A percentile compares a stretch with the other conserved stretches of the same genome.
Evolutionary conservation across 768 basidiomycete genomes (phyloP).

Genomic region (Rhodotorula toruloides): DNA sequence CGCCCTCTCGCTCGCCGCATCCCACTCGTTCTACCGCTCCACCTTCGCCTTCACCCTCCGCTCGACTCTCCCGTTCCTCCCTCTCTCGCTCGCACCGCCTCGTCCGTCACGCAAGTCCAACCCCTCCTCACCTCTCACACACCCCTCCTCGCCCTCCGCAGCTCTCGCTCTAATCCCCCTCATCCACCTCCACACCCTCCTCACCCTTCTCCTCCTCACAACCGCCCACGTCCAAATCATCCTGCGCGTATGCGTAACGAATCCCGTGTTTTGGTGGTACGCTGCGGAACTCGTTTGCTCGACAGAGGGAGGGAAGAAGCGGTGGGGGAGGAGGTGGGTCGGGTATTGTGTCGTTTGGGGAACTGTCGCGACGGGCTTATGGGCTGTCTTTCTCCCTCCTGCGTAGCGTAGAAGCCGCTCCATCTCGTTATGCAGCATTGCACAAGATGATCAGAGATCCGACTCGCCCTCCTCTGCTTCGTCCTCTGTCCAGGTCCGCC

Average conservation of each 20-base stretch:
- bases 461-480: neutral
- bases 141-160: constrained; percentile 31
- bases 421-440: no score
- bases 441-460: neutral
- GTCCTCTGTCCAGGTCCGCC: neutral
- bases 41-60: constrained; percentile 49
- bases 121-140: neutral
- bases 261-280: constrained; percentile 77
- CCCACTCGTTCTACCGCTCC: constrained; percentile 35
- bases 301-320: constrained; percentile 50
- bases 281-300: constrained; percentile 65
- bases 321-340: constrained; percentile 55
- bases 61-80: constrained; percentile 21
- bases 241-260: constrained; percentile 66
- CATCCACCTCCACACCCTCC: constrained; percentile 60
- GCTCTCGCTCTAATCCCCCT: constrained; percentile 61
- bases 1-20: constrained; percentile 51
- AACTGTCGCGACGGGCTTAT: constrained; percentile 62
- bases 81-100: no score
- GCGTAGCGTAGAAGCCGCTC: constrained; percentile 55
- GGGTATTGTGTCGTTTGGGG: constrained; percentile 77
- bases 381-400: constrained; percentile 84
- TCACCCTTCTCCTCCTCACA: constrained; percentile 64
- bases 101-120: neutral
- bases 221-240: constrained; percentile 82